phyloP scores from a whole-genome alignment of 441 rosid species.

The Iberis amara region DNA sequence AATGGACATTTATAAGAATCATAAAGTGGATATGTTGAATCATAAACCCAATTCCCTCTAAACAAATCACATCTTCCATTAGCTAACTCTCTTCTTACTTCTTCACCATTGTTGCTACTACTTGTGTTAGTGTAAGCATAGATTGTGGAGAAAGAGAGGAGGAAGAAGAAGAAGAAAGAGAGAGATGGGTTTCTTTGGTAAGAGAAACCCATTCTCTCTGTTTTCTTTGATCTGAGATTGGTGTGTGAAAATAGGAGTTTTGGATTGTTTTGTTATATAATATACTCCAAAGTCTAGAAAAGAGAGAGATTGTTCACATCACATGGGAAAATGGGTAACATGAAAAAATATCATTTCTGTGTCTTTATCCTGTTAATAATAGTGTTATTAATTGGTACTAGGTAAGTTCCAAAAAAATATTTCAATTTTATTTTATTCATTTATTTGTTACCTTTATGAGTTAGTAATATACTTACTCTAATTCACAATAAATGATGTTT shows the following conservation, averaged over 20 bases:
- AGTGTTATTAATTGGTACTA: constrained; percentile 16
- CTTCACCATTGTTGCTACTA: constrained; percentile 3
- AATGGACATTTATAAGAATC: constrained; percentile 64
- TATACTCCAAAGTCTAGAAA: background rate
- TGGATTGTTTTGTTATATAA: constrained; percentile 29
- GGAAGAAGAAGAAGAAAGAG: constrained; percentile 29
- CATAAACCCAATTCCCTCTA: constrained; percentile 77
- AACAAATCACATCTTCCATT: constrained; percentile 55
- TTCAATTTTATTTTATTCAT: background rate
- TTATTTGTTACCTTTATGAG: background rate
- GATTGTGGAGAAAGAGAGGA: constrained; percentile 17
- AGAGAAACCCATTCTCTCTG: constrained; percentile 39
- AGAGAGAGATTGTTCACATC: constrained; percentile 29
- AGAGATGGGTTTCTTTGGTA: constrained; percentile 27
- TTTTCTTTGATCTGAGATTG: constrained; percentile 25
- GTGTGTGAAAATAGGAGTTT: constrained; percentile 24
- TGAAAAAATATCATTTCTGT: constrained; percentile 26
- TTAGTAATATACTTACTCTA: too few species aligned
- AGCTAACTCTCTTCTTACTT: constrained; percentile 27
- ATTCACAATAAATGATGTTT: too few species aligned
- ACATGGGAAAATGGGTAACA: constrained; percentile 23
- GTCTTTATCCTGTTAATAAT: constrained; percentile 24
- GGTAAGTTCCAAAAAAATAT: constrained; percentile 15
- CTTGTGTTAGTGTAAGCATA: constrained; percentile 25
- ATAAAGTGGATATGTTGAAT: constrained; percentile 66